Conservation (phyloP, 495 filamentous ascomycete genomes). For the Barbatosphaeria neglecta region DNA sequence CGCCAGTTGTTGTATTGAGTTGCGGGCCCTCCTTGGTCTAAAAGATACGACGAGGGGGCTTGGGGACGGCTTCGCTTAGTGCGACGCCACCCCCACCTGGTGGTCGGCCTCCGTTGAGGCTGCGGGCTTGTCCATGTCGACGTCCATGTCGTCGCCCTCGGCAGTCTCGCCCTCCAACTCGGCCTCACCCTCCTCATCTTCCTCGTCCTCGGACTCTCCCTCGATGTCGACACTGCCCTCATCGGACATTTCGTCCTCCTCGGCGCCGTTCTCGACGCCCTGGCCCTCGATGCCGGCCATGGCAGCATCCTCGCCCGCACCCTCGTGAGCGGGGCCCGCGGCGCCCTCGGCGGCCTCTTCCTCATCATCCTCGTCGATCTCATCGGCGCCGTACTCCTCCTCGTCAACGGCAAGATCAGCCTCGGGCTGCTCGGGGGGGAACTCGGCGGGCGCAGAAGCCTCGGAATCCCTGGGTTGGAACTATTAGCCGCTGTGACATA, state of each 20-base stretch:
- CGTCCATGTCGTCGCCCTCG: conserved; percentile 74
- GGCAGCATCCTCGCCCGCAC: conserved; percentile 56
- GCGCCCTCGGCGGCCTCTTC: conserved; percentile 36
- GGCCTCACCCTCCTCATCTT: conserved; percentile 70
- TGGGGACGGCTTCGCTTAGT: background rate
- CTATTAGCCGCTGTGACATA: conserved; percentile 7
- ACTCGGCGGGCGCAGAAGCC: conserved; percentile 88
- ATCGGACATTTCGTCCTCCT: conserved; percentile 70
- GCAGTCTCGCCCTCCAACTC: conserved; percentile 47
- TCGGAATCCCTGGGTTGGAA: conserved; percentile 68
- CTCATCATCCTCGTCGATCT: conserved; percentile 55
- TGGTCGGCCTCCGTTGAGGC: background rate
- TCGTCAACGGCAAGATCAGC: conserved; percentile 80
- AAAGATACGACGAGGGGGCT: too few relatives aligned
- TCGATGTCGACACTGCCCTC: conserved; percentile 94
- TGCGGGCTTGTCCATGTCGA: conserved; percentile 36
- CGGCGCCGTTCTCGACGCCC: conserved; percentile 28
- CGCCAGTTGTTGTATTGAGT: too few relatives aligned
- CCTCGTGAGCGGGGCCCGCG: conserved; percentile 29
- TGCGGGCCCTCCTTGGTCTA: too few relatives aligned
- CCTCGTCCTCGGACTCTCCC: conserved; percentile 74
- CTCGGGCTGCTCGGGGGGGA: conserved; percentile 93
- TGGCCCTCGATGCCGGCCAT: conserved; percentile 68
- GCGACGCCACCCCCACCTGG: conserved; percentile 4
- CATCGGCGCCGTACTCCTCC: conserved; percentile 80